phyloP scores from a whole-genome alignment of 2,329 filamentous ascomycete genomes.

The Penicillium sp. region DNA sequence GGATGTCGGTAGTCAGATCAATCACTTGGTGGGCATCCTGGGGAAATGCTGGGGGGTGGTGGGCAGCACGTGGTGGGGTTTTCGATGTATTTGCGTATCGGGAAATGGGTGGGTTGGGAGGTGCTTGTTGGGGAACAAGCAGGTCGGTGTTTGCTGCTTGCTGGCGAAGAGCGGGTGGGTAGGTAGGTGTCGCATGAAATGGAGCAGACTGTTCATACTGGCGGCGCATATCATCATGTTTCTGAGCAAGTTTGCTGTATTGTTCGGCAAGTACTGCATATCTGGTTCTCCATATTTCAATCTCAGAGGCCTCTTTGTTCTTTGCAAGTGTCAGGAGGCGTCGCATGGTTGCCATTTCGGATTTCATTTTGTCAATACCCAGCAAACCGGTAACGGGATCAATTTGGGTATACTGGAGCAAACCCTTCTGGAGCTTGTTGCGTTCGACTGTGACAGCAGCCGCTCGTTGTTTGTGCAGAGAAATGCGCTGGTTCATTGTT shows the following conservation, averaged over 20 bases:
- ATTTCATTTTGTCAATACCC: conserved; percentile 7
- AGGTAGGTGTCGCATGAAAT: too few relatives aligned
- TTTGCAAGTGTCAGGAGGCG: conserved; percentile 27
- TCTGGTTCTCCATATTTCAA: conserved; percentile 24
- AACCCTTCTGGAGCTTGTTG: conserved; percentile 28
- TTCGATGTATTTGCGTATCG: background rate
- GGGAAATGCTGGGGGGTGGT: too few relatives aligned
- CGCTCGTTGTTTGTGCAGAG: conserved; percentile 22
- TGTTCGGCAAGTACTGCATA: background rate
- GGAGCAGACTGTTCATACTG: too few relatives aligned
- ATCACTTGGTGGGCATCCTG: conserved; percentile 1
- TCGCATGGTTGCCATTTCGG: conserved; percentile 19
- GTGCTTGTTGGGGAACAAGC: background rate
- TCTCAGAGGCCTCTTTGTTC: conserved; percentile 28
- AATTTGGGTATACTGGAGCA: conserved; percentile 22
- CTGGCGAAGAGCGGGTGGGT: too few relatives aligned
- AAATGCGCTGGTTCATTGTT: conserved; percentile 22
- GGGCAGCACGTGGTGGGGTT: background rate
- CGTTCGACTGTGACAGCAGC: conserved; percentile 29
- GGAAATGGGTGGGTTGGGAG: background rate
- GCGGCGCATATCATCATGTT: too few relatives aligned
- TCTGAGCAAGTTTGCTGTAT: background rate
- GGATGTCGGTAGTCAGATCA: conserved; percentile 8
- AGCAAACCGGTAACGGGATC: conserved; percentile 31
- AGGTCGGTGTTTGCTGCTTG: too few relatives aligned